phyloP scores from a whole-genome alignment of 2,329 filamentous ascomycete species.

The Rhinocladiella similis region DNA sequence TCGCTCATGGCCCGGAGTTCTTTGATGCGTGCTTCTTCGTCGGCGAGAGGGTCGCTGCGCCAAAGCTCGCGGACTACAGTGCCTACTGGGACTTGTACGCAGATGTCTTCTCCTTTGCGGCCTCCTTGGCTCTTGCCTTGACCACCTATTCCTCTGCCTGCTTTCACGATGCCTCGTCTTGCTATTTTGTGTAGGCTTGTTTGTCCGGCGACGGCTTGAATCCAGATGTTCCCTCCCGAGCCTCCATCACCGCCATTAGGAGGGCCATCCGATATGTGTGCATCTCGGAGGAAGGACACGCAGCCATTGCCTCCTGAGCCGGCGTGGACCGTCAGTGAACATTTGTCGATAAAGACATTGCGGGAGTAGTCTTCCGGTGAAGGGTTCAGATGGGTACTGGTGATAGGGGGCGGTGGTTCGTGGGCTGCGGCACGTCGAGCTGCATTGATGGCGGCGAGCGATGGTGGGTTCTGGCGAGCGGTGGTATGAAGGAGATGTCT shows the following conservation, averaged over 20 bases:
- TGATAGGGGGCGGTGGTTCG: constrained; percentile 22
- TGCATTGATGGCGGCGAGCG: constrained; percentile 24
- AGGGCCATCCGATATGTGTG: constrained; percentile 83
- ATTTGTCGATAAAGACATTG: constrained; percentile 84
- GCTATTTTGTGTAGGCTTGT: constrained; percentile 92
- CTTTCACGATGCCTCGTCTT: constrained; percentile 63
- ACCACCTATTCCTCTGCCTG: constrained; percentile 46
- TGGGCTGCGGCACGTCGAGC: constrained; percentile 15
- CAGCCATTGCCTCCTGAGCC: constrained; percentile 88
- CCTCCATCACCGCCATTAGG: constrained; percentile 95
- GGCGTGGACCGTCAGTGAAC: constrained; percentile 72
- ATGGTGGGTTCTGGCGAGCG: neutral
- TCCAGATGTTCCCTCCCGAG: constrained; percentile 86
- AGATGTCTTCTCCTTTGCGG: constrained; percentile 78
- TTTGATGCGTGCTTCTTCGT: constrained; percentile 55
- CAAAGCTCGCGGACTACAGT: constrained; percentile 84
- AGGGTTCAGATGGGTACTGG: constrained; percentile 67
- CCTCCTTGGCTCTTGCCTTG: constrained; percentile 58
- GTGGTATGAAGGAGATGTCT: constrained; percentile 12
- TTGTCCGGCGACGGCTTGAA: constrained; percentile 87
- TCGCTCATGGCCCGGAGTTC: constrained; percentile 35
- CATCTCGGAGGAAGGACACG: constrained; percentile 89
- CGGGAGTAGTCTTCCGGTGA: constrained; percentile 79
- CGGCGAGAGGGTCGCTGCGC: constrained; percentile 72
- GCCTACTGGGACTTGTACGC: constrained; percentile 89